Evolutionary conservation across 805 yeast genomes (phyloP).

Genomic region (Candida patagonica): DNA sequence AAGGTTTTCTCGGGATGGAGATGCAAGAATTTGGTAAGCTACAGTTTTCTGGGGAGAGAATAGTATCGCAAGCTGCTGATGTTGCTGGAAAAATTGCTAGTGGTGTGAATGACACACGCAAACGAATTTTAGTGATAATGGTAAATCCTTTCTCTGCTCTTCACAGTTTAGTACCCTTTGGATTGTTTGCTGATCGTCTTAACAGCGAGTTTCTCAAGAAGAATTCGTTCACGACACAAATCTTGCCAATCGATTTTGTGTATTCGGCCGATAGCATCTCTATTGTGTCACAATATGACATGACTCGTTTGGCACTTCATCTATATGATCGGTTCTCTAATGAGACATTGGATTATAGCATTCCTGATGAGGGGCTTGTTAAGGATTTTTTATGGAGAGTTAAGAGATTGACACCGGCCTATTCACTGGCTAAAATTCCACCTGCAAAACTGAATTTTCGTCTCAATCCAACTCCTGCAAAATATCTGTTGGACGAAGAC

Average conservation of each 20-base stretch:
- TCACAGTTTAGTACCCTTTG: conserved; percentile 2
- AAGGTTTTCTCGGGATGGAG: conserved; percentile 11
- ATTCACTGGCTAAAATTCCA: conserved; percentile 26
- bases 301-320: conserved; percentile 22
- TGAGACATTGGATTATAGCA: neutral
- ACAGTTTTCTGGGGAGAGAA: neutral
- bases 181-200: conserved; percentile 17
- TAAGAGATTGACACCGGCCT: conserved; percentile 21
- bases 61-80: neutral
- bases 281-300: conserved; percentile 21
- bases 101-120: neutral
- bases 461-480: conserved; percentile 19
- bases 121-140: conserved; percentile 12
- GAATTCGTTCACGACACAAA: conserved; percentile 13
- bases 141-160: conserved; percentile 16
- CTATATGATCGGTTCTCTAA: conserved; percentile 20
- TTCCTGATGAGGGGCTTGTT: neutral
- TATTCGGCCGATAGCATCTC: conserved; percentile 22
- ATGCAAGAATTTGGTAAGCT: neutral
- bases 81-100: neutral
- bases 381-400: neutral
- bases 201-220: conserved; percentile 13
- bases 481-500: conserved; percentile 48
- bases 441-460: conserved; percentile 25
- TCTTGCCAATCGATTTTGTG: conserved; percentile 17